A percentile compares a stretch with the other conserved stretches of the same genome.
These are phyloP conservation scores for Kwoniella mangroviensis DNA, from an alignment of 768 basidiomycete species.

Conservation along the genomic window DNA sequence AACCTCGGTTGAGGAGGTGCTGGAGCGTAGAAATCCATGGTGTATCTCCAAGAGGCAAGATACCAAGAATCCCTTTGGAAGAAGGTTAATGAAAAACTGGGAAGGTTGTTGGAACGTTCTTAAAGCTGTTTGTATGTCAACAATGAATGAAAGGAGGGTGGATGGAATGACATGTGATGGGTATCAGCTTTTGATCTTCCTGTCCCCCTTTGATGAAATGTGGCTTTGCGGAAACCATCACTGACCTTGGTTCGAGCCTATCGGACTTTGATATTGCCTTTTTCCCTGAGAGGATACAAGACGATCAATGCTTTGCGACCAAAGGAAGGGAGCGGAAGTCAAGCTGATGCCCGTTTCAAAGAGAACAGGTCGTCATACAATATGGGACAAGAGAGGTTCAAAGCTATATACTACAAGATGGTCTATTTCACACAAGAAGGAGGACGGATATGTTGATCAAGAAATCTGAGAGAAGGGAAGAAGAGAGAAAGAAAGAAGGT, in stretches of 20 bases:
- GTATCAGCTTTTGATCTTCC: background rate
- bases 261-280: background rate
- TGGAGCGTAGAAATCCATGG: background rate
- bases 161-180: background rate
- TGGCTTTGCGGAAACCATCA: background rate
- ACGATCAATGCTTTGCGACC: background rate
- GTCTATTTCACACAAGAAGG: background rate
- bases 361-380: background rate
- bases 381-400: background rate
- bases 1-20: background rate
- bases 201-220: too few relatives aligned
- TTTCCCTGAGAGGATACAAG: background rate
- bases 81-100: background rate
- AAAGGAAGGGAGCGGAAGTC: background rate
- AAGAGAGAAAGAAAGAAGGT: background rate
- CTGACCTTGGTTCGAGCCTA: background rate
- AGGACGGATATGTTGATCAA: background rate
- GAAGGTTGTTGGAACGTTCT: background rate
- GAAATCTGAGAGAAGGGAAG: background rate
- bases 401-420: background rate
- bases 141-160: background rate
- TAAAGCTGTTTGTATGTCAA: background rate
- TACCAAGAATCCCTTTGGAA: background rate
- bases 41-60: background rate
- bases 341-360: background rate